phyloP scores from a whole-genome alignment of 75 land plant genomes.

The Larix kaempferi region DNA sequence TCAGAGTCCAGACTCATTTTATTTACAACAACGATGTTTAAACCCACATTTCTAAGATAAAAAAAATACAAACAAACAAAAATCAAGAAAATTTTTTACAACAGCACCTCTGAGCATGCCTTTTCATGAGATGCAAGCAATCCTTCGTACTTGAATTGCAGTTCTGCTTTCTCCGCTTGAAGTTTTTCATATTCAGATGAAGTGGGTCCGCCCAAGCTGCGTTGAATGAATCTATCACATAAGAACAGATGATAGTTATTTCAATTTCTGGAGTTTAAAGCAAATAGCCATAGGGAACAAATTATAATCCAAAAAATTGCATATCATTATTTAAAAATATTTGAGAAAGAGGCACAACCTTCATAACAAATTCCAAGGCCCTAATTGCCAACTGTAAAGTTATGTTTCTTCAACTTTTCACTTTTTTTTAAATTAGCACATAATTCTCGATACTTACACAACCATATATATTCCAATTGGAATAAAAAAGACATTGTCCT shows the following conservation, averaged over 20 bases:
- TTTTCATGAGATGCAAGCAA: constrained; percentile 58
- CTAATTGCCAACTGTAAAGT: background rate
- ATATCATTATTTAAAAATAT: background rate
- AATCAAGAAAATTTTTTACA: constrained; percentile 1
- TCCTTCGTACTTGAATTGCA: constrained; percentile 67
- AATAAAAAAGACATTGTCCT: too few relatives aligned
- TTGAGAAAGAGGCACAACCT: background rate
- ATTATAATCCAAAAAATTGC: background rate
- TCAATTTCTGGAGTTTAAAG: constrained; percentile 1
- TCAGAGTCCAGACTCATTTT: background rate
- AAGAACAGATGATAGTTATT: background rate
- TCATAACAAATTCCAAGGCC: background rate
- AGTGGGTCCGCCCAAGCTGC: constrained; percentile 82
- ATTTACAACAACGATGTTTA: background rate
- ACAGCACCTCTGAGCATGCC: constrained; percentile 52
- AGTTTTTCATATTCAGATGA: constrained; percentile 70
- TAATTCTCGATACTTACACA: background rate
- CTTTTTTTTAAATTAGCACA: background rate
- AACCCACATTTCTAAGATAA: background rate
- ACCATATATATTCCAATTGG: too few relatives aligned
- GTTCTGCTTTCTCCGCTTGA: constrained; percentile 57
- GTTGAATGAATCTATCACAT: constrained; percentile 70
- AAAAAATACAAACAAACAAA: background rate
- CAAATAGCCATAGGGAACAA: background rate
- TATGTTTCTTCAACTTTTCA: background rate